Conservation (phyloP, 2,329 filamentous ascomycete genomes). For the Aspergillus tubingensis region DNA sequence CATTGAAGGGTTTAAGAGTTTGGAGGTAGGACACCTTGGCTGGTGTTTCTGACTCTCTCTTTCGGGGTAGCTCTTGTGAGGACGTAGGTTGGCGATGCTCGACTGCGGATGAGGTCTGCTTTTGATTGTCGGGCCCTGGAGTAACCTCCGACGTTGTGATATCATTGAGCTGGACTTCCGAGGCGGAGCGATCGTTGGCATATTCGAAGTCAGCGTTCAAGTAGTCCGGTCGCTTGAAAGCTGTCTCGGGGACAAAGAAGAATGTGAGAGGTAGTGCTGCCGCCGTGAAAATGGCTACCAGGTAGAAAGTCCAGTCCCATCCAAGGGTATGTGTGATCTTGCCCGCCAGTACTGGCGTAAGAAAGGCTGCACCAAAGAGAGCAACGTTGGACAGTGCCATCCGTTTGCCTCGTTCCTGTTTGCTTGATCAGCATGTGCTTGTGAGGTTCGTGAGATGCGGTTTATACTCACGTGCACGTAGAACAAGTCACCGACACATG, state of each 20-base stretch:
- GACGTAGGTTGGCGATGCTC: background rate
- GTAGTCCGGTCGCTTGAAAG: constrained; percentile 66
- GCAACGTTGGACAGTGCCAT: constrained; percentile 79
- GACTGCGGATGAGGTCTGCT: constrained; percentile 3
- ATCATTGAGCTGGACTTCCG: constrained; percentile 9
- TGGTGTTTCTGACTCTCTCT: constrained; percentile 25
- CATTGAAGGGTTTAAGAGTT: constrained; percentile 72
- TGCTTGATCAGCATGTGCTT: background rate
- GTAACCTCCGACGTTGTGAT: constrained; percentile 11
- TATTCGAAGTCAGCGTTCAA: constrained; percentile 69
- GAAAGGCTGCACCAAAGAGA: constrained; percentile 70
- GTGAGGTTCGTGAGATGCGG: background rate
- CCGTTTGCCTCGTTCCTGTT: constrained; percentile 70
- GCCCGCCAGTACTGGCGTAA: constrained; percentile 87
- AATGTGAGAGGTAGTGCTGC: constrained; percentile 69
- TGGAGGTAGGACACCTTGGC: constrained; percentile 60
- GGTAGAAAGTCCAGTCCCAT: constrained; percentile 88
- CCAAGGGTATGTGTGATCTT: constrained; percentile 75
- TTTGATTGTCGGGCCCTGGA: constrained; percentile 13
- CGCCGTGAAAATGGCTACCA: constrained; percentile 81
- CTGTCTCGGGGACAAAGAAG: constrained; percentile 82
- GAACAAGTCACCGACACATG: constrained; percentile 84
- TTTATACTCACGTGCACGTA: constrained; percentile 71
- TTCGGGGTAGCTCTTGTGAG: constrained; percentile 9
- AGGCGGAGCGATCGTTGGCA: constrained; percentile 29